These are phyloP conservation scores for Sequoiadendron giganteum DNA, from an alignment of 75 land plant genomes.

Conservation along the genomic window DNA sequence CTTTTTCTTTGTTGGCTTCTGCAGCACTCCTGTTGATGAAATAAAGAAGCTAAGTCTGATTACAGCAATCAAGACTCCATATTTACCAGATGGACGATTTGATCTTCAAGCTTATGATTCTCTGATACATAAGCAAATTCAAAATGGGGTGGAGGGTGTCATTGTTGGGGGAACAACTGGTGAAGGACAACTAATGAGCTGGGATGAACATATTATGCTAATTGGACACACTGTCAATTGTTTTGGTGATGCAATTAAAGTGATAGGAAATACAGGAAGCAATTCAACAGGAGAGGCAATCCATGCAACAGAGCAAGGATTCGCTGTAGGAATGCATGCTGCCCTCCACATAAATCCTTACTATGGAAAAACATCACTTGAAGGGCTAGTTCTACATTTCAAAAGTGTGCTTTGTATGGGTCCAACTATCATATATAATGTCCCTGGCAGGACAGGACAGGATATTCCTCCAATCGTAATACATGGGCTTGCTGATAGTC, in stretches of 20 bases:
- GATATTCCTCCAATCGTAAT: slow-evolving; percentile 76
- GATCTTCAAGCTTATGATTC: slow-evolving; percentile 79
- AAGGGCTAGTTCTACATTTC: slow-evolving; percentile 67
- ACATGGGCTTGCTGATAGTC: slow-evolving; percentile 30
- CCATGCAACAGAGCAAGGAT: slow-evolving; percentile 87
- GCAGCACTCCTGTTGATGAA: slow-evolving; percentile 68
- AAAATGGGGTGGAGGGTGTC: slow-evolving; percentile 74
- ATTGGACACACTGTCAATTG: slow-evolving; percentile 76
- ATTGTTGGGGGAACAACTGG: slow-evolving; percentile 93
- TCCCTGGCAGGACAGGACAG: slow-evolving; percentile 79
- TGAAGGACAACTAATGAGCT: slow-evolving; percentile 88
- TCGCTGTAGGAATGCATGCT: slow-evolving; percentile 90
- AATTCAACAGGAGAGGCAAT: slow-evolving; percentile 86
- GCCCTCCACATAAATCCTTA: slow-evolving; percentile 89
- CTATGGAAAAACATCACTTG: slow-evolving; percentile 80
- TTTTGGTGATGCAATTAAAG: slow-evolving; percentile 73
- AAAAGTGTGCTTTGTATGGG: slow-evolving; percentile 64
- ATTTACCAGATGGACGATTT: slow-evolving; percentile 79
- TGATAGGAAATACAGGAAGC: slow-evolving; percentile 93
- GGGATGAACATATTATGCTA: slow-evolving; percentile 95
- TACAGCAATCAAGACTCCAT: slow-evolving; percentile 88
- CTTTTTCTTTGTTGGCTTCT: slow-evolving; percentile 11
- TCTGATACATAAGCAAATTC: slow-evolving; percentile 58
- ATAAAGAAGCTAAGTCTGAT: slow-evolving; percentile 64
- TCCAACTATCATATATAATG: slow-evolving; percentile 81